phyloP scores from a whole-genome alignment of 768 basidiomycete species.

The Russula emetica region DNA sequence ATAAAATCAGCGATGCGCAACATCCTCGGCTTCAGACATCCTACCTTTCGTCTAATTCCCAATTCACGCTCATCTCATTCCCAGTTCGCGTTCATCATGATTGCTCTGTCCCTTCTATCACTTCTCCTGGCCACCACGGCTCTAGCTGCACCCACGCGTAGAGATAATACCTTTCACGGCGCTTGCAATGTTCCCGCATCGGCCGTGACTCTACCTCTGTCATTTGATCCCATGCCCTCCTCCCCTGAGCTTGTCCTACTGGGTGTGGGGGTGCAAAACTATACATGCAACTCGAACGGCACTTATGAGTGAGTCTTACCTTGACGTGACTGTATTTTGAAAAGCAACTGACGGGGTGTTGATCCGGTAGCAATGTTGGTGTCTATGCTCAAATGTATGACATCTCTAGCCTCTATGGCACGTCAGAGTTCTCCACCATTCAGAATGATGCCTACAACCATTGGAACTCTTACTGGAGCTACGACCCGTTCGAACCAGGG shows the following conservation, averaged over 20 bases:
- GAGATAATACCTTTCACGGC: too few species aligned
- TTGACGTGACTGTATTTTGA: neutral
- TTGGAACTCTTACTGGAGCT: too few species aligned
- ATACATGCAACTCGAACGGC: slow-evolving; percentile 1
- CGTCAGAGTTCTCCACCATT: slow-evolving; percentile 1
- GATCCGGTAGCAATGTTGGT: slow-evolving; percentile 13
- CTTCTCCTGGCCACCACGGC: too few species aligned
- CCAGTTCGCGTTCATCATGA: too few species aligned
- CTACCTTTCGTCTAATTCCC: too few species aligned
- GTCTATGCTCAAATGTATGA: slow-evolving; percentile 20
- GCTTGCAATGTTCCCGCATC: neutral
- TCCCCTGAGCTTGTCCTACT: neutral
- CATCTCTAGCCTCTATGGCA: slow-evolving; percentile 11
- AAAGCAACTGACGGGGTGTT: neutral
- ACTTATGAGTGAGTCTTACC: slow-evolving; percentile 11
- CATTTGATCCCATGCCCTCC: neutral
- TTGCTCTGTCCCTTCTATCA: too few species aligned
- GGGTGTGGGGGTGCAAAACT: slow-evolving; percentile 14
- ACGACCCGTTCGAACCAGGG: too few species aligned
- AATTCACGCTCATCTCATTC: too few species aligned
- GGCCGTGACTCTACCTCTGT: neutral
- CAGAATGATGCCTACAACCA: neutral
- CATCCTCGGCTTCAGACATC: too few species aligned
- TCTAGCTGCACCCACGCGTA: too few species aligned
- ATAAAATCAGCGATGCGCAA: neutral